Percentiles rank a stretch among this genome's conserved stretches.
phyloP scores from a whole-genome alignment of 805 yeast genomes.

The Kodamaea restingae region DNA sequence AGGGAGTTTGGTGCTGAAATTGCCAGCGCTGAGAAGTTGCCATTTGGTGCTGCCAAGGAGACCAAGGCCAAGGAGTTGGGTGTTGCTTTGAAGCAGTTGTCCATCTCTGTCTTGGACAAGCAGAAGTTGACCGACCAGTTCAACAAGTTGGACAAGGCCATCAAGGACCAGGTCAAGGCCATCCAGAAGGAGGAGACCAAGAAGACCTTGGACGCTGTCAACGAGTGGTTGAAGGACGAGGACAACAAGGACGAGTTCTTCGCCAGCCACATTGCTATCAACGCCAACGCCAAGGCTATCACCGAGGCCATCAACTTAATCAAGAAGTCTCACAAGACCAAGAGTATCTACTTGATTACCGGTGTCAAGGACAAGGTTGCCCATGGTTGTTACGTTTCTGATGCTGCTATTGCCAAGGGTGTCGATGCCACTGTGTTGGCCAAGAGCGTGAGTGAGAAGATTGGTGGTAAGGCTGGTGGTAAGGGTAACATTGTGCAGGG shows the following conservation, averaged over 20 bases:
- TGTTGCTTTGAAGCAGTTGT: conserved; percentile 75
- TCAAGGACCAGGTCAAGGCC: conserved; percentile 82
- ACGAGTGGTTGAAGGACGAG: conserved; percentile 58
- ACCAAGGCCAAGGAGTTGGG: conserved; percentile 77
- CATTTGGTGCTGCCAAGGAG: conserved; percentile 77
- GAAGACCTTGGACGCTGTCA: conserved; percentile 73
- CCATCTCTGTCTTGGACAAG: conserved; percentile 79
- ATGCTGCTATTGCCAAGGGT: conserved; percentile 64
- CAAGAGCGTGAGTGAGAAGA: conserved; percentile 57
- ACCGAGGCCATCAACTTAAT: conserved; percentile 86
- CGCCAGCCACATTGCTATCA: conserved; percentile 64
- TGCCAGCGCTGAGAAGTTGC: conserved; percentile 54
- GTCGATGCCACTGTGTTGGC: conserved; percentile 76
- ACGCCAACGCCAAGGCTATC: conserved; percentile 88
- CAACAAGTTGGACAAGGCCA: conserved; percentile 73
- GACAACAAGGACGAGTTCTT: conserved; percentile 42
- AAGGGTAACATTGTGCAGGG: conserved; percentile 96
- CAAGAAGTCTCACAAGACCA: conserved; percentile 69
- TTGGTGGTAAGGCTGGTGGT: conserved; percentile 99
- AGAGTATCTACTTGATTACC: conserved; percentile 75
- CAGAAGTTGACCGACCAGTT: conserved; percentile 70
- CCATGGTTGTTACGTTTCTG: conserved; percentile 88
- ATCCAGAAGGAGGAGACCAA: conserved; percentile 86
- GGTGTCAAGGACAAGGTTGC: conserved; percentile 78
- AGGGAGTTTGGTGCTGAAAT: conserved; percentile 61